Evolutionary conservation across 2,329 filamentous ascomycete species (phyloP).

Genomic region (Alternaria tenuissima): DNA sequence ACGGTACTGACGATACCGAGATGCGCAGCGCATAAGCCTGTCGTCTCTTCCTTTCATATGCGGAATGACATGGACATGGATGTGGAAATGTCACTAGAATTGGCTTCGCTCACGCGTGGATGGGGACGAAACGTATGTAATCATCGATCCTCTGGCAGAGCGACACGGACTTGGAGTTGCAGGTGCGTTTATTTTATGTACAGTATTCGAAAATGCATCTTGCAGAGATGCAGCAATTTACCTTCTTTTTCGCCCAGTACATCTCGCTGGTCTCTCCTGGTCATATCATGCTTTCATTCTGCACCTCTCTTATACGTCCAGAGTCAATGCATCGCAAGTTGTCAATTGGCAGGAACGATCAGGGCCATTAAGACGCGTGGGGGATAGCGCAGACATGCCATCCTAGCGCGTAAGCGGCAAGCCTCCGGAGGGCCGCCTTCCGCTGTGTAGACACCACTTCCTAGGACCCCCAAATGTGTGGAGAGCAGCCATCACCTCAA

Average conservation of each 20-base stretch:
- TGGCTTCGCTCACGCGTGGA: conserved; percentile 39
- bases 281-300: background rate
- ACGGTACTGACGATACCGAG: conserved; percentile 44
- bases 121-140: conserved; percentile 20
- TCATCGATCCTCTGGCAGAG: conserved; percentile 16
- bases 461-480: background rate
- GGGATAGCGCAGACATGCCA: conserved; percentile 4
- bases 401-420: conserved; percentile 12
- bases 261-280: background rate
- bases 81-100: conserved; percentile 27
- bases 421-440: background rate
- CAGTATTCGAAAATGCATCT: conserved; percentile 11
- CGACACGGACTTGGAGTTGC: conserved; percentile 26
- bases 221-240: background rate
- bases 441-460: background rate
- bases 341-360: conserved; percentile 12
- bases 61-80: conserved; percentile 6
- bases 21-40: conserved; percentile 38
- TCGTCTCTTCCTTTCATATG: conserved; percentile 1
- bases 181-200: conserved; percentile 23
- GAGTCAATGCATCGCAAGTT: background rate
- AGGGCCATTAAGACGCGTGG: conserved; percentile 9
- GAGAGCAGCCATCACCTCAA: background rate
- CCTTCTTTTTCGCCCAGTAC: background rate
- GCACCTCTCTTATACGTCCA: background rate